phyloP scores from a whole-genome alignment of 768 basidiomycete species.

The Kwoniella sp. region DNA sequence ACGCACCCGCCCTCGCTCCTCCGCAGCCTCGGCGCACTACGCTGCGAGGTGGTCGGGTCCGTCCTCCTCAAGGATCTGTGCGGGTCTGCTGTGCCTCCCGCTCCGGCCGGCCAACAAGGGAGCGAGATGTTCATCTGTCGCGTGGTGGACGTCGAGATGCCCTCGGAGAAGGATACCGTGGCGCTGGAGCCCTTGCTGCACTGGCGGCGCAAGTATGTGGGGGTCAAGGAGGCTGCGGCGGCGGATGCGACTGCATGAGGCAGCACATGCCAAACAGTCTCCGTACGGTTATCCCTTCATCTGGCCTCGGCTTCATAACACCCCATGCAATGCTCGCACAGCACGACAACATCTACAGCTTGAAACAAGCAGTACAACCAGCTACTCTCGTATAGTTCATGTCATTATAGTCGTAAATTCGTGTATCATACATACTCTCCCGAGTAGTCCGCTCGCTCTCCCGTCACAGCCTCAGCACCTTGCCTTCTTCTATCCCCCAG shows the following conservation, averaged over 20 bases:
- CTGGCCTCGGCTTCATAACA: not conserved
- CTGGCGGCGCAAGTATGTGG: slow-evolving; percentile 16
- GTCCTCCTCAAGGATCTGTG: slow-evolving; percentile 10
- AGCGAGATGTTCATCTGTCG: slow-evolving; percentile 26
- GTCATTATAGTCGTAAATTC: too few species aligned
- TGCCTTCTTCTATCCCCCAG: slow-evolving; percentile 33
- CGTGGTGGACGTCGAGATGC: slow-evolving; percentile 11
- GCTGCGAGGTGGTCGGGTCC: slow-evolving; percentile 10
- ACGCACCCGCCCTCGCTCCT: slow-evolving; percentile 8
- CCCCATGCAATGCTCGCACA: too few species aligned
- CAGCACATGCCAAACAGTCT: not conserved
- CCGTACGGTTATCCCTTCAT: not conserved
- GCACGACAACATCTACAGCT: too few species aligned
- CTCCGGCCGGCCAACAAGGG: slow-evolving; percentile 1
- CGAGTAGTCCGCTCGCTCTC: too few species aligned
- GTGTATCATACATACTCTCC: too few species aligned
- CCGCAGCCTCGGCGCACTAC: not conserved
- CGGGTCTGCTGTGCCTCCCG: not conserved
- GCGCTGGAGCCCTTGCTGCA: slow-evolving; percentile 10
- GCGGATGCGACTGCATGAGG: not conserved
- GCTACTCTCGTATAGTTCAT: too few species aligned
- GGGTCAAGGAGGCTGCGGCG: slow-evolving; percentile 1
- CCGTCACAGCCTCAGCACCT: slow-evolving; percentile 7
- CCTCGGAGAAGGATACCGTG: not conserved
- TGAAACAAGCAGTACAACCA: too few species aligned